Conservation (phyloP, 495 filamentous ascomycete genomes). For the Lophiotrema nucula region DNA sequence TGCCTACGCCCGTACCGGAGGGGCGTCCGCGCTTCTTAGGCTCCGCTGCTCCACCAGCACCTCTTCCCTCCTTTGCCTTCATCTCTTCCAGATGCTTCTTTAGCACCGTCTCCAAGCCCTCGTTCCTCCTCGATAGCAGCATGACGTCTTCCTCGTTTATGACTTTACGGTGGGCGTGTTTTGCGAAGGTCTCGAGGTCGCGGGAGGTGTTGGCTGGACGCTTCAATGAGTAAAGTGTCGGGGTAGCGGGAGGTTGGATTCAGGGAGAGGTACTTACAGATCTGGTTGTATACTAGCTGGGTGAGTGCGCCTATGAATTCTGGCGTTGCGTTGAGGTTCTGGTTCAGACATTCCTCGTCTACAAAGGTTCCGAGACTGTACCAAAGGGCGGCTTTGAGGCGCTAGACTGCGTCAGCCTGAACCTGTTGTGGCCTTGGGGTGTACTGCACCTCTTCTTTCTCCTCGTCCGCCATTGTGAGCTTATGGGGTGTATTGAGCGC, state of each 20-base stretch:
- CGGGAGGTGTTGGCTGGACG: conserved; percentile 25
- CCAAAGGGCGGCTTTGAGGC: conserved; percentile 93
- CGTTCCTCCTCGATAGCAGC: conserved; percentile 80
- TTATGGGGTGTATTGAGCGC: not conserved
- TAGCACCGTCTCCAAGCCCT: conserved; percentile 59
- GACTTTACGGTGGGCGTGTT: conserved; percentile 80
- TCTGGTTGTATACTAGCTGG: conserved; percentile 87
- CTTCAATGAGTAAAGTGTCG: not conserved
- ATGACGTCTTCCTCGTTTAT: conserved; percentile 85
- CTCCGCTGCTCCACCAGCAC: not conserved
- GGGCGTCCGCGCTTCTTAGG: conserved; percentile 10
- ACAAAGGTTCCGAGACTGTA: conserved; percentile 84
- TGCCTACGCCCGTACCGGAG: not conserved
- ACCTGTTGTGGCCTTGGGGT: not conserved
- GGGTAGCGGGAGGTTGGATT: not conserved
- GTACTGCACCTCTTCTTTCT: conserved; percentile 22
- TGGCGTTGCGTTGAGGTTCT: conserved; percentile 82
- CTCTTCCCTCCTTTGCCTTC: conserved; percentile 30
- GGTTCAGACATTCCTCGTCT: conserved; percentile 74
- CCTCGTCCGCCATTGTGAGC: not conserved
- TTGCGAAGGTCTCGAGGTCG: conserved; percentile 62
- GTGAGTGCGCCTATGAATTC: conserved; percentile 93
- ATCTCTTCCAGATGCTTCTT: conserved; percentile 33
- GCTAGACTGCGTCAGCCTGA: conserved; percentile 48
- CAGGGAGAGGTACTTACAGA: conserved; percentile 56